These are phyloP conservation scores for Diplodia sapinea DNA, from an alignment of 2,329 filamentous ascomycete genomes.

Conservation along the genomic window DNA sequence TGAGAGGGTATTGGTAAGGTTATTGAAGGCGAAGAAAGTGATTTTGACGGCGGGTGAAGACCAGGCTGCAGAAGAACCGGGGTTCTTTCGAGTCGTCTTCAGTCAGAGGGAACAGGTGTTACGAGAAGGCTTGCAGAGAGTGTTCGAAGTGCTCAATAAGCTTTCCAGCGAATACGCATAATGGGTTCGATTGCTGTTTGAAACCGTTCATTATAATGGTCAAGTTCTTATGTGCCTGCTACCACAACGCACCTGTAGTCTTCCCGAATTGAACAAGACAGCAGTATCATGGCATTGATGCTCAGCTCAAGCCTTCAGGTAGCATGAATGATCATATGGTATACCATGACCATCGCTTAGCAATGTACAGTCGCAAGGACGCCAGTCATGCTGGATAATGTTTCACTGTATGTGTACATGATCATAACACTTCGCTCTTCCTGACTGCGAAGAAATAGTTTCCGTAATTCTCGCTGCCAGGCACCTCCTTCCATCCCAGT, in stretches of 20 bases:
- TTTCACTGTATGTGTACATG: neutral
- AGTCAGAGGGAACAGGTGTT: constrained; percentile 8
- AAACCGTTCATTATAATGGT: too few species aligned
- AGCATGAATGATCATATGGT: neutral
- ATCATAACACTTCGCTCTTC: constrained; percentile 46
- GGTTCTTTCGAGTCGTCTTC: constrained; percentile 63
- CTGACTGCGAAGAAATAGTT: constrained; percentile 96
- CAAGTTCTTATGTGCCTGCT: too few species aligned
- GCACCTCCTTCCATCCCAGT: constrained; percentile 84
- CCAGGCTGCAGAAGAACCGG: constrained; percentile 52
- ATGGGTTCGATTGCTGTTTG: neutral
- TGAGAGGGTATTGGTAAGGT: constrained; percentile 55
- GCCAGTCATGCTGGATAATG: neutral
- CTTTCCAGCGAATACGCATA: neutral
- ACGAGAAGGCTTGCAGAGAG: constrained; percentile 3
- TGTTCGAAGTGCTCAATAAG: constrained; percentile 11
- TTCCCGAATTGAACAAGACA: too few species aligned
- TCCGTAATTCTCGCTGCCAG: constrained; percentile 80
- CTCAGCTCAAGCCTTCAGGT: neutral
- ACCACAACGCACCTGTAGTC: too few species aligned
- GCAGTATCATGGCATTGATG: too few species aligned
- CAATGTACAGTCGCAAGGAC: neutral
- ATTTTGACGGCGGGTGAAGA: constrained; percentile 58
- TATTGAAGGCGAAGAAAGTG: constrained; percentile 55
- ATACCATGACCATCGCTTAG: neutral